Conservation (phyloP, 1,284 basidiomycete species). For the Xerocomus amazonicus region DNA sequence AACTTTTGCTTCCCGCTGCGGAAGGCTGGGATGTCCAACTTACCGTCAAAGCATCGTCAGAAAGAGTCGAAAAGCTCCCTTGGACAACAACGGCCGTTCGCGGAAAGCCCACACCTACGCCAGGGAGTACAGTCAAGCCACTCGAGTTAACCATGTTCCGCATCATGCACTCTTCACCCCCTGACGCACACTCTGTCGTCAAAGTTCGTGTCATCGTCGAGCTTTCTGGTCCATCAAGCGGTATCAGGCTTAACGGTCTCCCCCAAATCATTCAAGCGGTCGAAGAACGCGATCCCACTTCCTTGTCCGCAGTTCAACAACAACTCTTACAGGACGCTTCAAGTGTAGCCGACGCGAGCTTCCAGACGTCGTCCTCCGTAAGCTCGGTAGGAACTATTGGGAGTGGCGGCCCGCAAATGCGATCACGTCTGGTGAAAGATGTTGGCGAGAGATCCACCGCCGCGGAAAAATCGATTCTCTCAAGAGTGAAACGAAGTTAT, state of each 20-base stretch:
- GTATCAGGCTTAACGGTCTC: slow-evolving; percentile 81
- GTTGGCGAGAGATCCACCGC: slow-evolving; percentile 55
- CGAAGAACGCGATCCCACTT: slow-evolving; percentile 63
- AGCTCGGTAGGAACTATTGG: slow-evolving; percentile 34
- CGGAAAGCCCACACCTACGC: slow-evolving; percentile 37
- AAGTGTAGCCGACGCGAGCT: slow-evolving; percentile 65
- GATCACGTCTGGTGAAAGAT: slow-evolving; percentile 33
- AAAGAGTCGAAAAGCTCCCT: slow-evolving; percentile 67
- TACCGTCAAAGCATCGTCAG: slow-evolving; percentile 65
- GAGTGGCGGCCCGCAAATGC: slow-evolving; percentile 34
- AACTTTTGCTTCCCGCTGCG: slow-evolving; percentile 72
- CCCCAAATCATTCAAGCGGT: slow-evolving; percentile 63
- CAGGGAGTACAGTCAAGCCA: slow-evolving; percentile 33
- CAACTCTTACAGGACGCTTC: slow-evolving; percentile 66
- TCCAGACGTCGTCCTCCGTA: slow-evolving; percentile 57
- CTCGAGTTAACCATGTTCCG: slow-evolving; percentile 65
- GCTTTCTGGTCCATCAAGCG: slow-evolving; percentile 71
- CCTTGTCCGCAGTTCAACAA: slow-evolving; percentile 47
- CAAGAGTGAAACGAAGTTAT: slow-evolving; percentile 88
- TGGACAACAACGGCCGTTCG: slow-evolving; percentile 73
- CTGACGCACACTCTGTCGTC: slow-evolving; percentile 72
- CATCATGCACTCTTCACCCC: slow-evolving; percentile 67
- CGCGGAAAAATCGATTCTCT: slow-evolving; percentile 75
- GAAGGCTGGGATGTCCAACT: slow-evolving; percentile 92
- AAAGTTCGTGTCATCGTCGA: slow-evolving; percentile 80